Evolutionary conservation across 1,284 basidiomycete species (phyloP).

Genomic region (Fomitopsis betulina): DNA sequence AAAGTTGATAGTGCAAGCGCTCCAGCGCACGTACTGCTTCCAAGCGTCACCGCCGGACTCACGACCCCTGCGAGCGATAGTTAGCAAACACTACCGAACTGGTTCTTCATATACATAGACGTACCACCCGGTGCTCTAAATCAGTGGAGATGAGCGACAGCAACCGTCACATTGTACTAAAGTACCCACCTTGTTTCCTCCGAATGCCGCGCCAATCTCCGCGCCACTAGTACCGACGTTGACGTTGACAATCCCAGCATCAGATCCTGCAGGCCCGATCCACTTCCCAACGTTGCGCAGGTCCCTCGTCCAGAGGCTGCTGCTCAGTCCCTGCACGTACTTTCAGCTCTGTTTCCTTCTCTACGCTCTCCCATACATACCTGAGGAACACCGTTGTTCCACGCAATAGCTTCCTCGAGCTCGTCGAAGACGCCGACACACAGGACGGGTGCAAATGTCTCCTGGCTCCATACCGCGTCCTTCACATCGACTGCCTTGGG

Average conservation of each 20-base stretch:
- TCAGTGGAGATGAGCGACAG: not conserved
- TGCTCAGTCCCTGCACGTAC: constrained; percentile 67
- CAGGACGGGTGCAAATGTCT: constrained; percentile 85
- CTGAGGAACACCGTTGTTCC: constrained; percentile 93
- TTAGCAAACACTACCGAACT: not conserved
- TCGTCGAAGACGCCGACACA: constrained; percentile 88
- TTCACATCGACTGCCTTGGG: constrained; percentile 50
- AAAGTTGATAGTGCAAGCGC: constrained; percentile 91
- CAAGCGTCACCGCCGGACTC: constrained; percentile 96
- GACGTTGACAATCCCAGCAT: constrained; percentile 87
- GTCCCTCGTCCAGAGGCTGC: constrained; percentile 87
- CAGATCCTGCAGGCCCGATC: constrained; percentile 86
- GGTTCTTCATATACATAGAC: constrained; percentile 18
- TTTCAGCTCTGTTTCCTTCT: too few species aligned
- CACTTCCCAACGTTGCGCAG: constrained; percentile 81
- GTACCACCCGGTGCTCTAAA: constrained; percentile 79
- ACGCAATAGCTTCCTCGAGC: constrained; percentile 84
- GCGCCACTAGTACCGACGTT: constrained; percentile 94
- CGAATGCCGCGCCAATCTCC: constrained; percentile 90
- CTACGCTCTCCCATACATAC: constrained; percentile 3
- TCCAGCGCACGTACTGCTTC: constrained; percentile 91
- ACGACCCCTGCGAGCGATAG: constrained; percentile 65
- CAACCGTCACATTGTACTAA: not conserved
- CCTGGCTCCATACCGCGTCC: constrained; percentile 70
- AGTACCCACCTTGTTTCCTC: constrained; percentile 80